These are phyloP conservation scores for Trametes versicolor DNA, from an alignment of 1,284 basidiomycete species.

Conservation along the genomic window DNA sequence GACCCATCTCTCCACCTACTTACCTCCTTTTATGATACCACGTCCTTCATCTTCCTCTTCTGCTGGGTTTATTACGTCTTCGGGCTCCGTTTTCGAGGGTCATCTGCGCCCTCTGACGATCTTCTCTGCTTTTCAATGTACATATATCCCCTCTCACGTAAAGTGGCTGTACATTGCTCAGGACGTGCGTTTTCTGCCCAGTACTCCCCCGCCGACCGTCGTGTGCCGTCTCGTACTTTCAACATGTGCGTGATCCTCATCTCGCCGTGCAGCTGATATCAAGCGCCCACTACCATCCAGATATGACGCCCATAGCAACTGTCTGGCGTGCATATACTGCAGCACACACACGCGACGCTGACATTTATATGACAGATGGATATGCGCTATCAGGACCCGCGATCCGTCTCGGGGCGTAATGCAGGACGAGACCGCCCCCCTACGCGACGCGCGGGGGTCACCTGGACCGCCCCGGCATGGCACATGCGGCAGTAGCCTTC, in stretches of 20 bases:
- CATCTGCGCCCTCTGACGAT: slow-evolving; percentile 35
- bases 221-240: neutral
- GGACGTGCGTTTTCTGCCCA: slow-evolving; percentile 27
- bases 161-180: slow-evolving; percentile 41
- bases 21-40: slow-evolving; percentile 79
- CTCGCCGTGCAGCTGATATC: neutral
- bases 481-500: neutral
- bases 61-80: slow-evolving; percentile 45
- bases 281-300: neutral
- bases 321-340: neutral
- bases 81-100: slow-evolving; percentile 40
- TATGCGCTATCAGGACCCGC: neutral
- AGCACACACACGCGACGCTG: slow-evolving; percentile 3
- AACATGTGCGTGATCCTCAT: neutral
- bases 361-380: slow-evolving; percentile 19
- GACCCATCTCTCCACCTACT: slow-evolving; percentile 54
- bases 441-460: slow-evolving; percentile 2
- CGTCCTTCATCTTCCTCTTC: slow-evolving; percentile 54
- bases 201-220: too few relatives aligned
- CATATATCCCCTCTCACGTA: slow-evolving; percentile 44
- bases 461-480: slow-evolving; percentile 9
- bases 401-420: neutral
- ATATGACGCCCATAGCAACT: slow-evolving; percentile 7
- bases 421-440: neutral
- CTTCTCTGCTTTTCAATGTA: slow-evolving; percentile 44